Evolutionary conservation across 495 filamentous ascomycete genomes (phyloP), one percentile per base, ranked within the genome.

Genomic region (Evansstolkia leycettana): DNA sequence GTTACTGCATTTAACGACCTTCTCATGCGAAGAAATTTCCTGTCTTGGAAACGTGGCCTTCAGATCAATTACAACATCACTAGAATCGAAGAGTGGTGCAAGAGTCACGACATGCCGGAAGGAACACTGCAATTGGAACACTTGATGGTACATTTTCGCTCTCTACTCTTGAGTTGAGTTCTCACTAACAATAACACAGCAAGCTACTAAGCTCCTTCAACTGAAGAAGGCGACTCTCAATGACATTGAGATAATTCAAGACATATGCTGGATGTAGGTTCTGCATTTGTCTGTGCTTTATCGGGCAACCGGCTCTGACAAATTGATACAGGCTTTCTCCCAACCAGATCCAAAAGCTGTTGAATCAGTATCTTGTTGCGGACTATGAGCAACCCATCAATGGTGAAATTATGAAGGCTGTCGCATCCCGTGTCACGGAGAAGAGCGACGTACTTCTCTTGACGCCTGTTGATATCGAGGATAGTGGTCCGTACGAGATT

Each of bases 1-100:
- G 92, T 99, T 24, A 99, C 92, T 3, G 92, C 92, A 11, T 99
- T 99, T 64, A 99, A 99, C 56, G 92, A 99, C 55, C 71, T 99
- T 32, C 74, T 99, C 28, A 93, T 99, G 86, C 75, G 92, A 36
- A 75, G 92, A 41, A 95, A 95, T 57, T 99, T 99, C 73, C 75
- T 99, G 37, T 94, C 88, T 10, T 99, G 92, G 92, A 99, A 99
- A 67, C 82, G 92, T 54, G 92, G 92, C 39, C 68, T 99, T 31
- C 92, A 99, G 65, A 99, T 99, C 63, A 99, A 99, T 61, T 99
- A 99, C 68, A 96, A 99, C 61, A 99, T 99, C 53, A 99, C 92
- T 16, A 76, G 92, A 19, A 96, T 99, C 37, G 92, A 99, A 59
- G 92, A 99, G 62, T 99, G 92, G 92, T 99, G 92, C 62, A 99